Evolutionary conservation across 108 stramenopile genomes (phyloP).

Genomic region (Cylindrotheca closterium): DNA sequence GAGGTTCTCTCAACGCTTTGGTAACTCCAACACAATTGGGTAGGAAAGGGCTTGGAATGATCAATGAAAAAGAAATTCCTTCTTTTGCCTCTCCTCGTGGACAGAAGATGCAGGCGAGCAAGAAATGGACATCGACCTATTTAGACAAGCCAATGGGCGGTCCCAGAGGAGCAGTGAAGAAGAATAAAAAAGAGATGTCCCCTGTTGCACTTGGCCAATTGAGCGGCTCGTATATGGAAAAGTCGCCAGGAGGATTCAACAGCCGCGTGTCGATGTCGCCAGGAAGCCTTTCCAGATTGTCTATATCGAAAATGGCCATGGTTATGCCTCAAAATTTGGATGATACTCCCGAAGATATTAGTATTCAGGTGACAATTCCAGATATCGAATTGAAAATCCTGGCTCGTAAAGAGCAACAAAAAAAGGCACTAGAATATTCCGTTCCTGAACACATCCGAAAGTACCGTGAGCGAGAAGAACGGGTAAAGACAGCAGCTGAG

Average conservation of each 20-base stretch:
- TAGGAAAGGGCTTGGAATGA: too few relatives aligned
- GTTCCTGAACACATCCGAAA: constrained; percentile 21
- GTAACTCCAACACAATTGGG: too few relatives aligned
- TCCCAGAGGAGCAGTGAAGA: too few relatives aligned
- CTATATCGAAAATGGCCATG: not conserved
- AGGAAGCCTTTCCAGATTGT: not conserved
- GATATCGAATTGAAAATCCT: constrained; percentile 21
- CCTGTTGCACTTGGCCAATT: too few relatives aligned
- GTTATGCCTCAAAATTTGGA: not conserved
- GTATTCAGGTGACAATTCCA: constrained; percentile 31
- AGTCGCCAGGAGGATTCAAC: not conserved
- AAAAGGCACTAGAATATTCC: not conserved
- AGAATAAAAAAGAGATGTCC: too few relatives aligned
- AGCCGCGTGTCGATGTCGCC: not conserved
- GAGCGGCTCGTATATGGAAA: not conserved
- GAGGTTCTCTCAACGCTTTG: too few relatives aligned
- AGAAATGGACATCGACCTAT: too few relatives aligned
- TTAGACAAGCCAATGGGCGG: too few relatives aligned
- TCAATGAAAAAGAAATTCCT: too few relatives aligned
- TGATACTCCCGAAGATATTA: constrained; percentile 17
- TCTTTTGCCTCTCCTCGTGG: too few relatives aligned
- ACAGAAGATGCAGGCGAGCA: too few relatives aligned
- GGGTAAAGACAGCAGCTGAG: not conserved
- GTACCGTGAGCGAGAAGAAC: constrained; percentile 15
- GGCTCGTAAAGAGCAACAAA: not conserved